phyloP scores from a whole-genome alignment of 2,329 filamentous ascomycete genomes.

The Dactylonectria estremocensis region DNA sequence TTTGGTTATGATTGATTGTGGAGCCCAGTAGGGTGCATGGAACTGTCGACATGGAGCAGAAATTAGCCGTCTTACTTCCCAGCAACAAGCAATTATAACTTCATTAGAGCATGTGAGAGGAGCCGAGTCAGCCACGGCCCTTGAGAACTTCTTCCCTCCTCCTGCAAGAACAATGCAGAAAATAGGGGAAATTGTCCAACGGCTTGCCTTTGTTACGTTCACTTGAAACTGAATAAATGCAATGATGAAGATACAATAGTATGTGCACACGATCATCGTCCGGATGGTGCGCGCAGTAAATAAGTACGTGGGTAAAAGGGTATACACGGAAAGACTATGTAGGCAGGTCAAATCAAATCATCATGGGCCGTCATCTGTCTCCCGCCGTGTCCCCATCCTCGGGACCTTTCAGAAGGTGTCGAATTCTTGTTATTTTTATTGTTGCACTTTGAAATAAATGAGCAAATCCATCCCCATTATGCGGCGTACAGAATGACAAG shows the following conservation, averaged over 20 bases:
- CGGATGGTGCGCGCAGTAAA: not conserved
- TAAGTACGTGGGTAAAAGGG: slow-evolving; percentile 12
- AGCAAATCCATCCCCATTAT: slow-evolving; percentile 26
- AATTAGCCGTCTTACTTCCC: not conserved
- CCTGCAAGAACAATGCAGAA: not conserved
- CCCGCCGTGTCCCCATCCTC: not conserved
- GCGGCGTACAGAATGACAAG: slow-evolving; percentile 23
- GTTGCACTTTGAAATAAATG: slow-evolving; percentile 1
- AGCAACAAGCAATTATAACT: not conserved
- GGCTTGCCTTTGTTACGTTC: not conserved
- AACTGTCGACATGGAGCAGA: not conserved
- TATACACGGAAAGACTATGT: slow-evolving; percentile 7
- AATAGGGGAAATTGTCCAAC: not conserved
- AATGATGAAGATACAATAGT: not conserved
- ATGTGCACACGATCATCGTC: not conserved
- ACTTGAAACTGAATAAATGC: not conserved
- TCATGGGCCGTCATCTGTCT: slow-evolving; percentile 7
- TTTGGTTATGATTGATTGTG: not conserved
- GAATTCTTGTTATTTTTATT: slow-evolving; percentile 9
- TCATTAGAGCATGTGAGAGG: not conserved
- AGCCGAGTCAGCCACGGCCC: not conserved
- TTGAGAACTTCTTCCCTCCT: not conserved
- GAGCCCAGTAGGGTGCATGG: not conserved
- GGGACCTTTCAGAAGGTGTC: slow-evolving; percentile 4
- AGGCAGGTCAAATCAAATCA: slow-evolving; percentile 7